Conservation (phyloP, 805 yeast species). For the Kurtzmaniella cleridarum region DNA sequence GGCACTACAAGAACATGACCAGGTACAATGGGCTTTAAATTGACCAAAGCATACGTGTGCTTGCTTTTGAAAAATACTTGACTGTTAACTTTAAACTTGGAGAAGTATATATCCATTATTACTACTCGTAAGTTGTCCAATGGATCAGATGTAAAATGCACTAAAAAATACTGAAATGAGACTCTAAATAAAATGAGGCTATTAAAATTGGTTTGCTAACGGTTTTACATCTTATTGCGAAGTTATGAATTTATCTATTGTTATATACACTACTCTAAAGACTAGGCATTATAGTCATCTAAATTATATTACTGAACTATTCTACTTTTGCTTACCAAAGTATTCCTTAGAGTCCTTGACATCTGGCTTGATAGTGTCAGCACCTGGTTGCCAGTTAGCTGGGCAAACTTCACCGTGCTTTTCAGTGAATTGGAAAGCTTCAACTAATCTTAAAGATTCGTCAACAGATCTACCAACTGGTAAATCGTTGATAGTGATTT, state of each 20-base stretch:
- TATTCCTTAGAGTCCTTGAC: constrained; percentile 86
- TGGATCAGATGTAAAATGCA: no score
- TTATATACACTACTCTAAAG: no score
- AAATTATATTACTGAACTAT: no score
- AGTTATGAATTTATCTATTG: no score
- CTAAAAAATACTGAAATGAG: no score
- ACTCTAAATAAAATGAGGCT: no score
- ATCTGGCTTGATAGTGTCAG: constrained; percentile 73
- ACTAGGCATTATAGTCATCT: no score
- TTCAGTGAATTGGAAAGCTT: constrained; percentile 99
- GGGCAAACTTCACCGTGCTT: constrained; percentile 99
- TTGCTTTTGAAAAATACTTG: constrained; percentile 59
- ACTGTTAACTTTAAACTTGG: constrained; percentile 47
- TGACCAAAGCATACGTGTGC: constrained; percentile 79
- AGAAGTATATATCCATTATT: constrained; percentile 37
- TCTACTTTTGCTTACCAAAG: constrained; percentile 82
- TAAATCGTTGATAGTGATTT: constrained; percentile 95
- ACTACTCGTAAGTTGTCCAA: no score
- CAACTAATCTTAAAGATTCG: constrained; percentile 94
- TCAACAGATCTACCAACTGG: constrained; percentile 99
- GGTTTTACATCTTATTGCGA: no score
- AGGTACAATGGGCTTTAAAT: constrained; percentile 85
- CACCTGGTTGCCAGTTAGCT: constrained; percentile 93
- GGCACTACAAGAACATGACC: constrained; percentile 94
- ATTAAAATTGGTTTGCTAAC: no score